Percentiles rank a stretch among this genome's conserved stretches.
These are phyloP conservation scores for Saccharomycopsis sp. DNA, from an alignment of 805 yeast species.

Conservation along the genomic window DNA sequence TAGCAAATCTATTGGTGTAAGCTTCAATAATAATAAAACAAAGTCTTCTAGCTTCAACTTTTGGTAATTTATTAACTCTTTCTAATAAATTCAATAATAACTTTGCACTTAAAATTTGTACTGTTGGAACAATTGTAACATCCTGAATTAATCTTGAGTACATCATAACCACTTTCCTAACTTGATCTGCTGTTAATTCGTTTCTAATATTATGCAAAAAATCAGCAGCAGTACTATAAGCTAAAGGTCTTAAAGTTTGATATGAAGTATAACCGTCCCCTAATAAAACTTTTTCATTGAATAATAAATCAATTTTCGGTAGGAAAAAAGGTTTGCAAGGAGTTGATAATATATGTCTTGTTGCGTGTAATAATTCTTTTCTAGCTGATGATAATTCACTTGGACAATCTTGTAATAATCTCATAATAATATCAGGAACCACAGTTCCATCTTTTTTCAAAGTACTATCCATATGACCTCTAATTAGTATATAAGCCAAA, in stretches of 20 bases:
- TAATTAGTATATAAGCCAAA: conserved; percentile 79
- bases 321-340: conserved; percentile 69
- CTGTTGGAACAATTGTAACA: conserved; percentile 71
- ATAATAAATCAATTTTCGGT: conserved; percentile 74
- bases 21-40: conserved; percentile 81
- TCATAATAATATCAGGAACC: conserved; percentile 79
- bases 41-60: conserved; percentile 73
- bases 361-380: conserved; percentile 86
- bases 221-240: conserved; percentile 93
- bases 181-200: conserved; percentile 71
- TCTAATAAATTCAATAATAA: conserved; percentile 81
- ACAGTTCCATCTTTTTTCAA: conserved; percentile 34
- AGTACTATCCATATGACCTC: conserved; percentile 57
- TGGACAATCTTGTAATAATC: conserved; percentile 91
- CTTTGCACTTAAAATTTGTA: conserved; percentile 95
- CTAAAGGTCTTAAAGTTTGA: conserved; percentile 85
- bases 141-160: conserved; percentile 78
- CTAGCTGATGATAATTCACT: conserved; percentile 85
- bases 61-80: conserved; percentile 69
- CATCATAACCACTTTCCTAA: conserved; percentile 76
- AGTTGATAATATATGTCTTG: conserved; percentile 85
- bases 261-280: conserved; percentile 90
- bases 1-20: conserved; percentile 69
- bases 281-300: conserved; percentile 78
- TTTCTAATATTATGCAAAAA: conserved; percentile 85